These are phyloP conservation scores for Eucalyptus leucophloia DNA, from an alignment of 345 rosid species.

Conservation along the genomic window DNA sequence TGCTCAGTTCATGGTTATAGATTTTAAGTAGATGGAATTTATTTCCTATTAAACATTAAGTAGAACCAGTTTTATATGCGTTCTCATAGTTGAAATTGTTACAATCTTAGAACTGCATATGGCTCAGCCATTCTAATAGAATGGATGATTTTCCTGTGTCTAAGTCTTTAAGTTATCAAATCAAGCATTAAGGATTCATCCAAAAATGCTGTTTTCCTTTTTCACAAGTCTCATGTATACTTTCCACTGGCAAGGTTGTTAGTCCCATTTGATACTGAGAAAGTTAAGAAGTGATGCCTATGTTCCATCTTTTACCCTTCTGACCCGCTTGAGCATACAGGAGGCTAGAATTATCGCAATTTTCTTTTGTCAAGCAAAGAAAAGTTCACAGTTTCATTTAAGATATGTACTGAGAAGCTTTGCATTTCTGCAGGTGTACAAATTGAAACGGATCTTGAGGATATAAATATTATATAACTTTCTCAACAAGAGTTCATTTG, in stretches of 20 bases:
- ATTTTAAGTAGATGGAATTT: neutral
- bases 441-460: conserved; percentile 52
- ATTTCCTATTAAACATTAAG: neutral
- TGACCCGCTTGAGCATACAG: neutral
- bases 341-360: neutral
- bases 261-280: neutral
- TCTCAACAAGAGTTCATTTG: neutral
- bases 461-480: conserved; percentile 11
- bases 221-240: neutral
- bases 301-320: neutral
- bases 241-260: neutral
- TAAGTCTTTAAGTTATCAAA: neutral
- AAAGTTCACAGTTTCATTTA: neutral
- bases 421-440: conserved; percentile 41
- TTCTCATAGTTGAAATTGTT: neutral
- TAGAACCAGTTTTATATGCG: neutral
- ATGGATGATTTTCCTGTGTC: neutral
- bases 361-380: neutral
- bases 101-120: neutral
- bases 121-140: neutral
- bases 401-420: neutral
- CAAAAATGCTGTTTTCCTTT: neutral
- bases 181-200: neutral
- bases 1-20: neutral
- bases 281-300: neutral